These are phyloP conservation scores for Phytopythium kandeliae DNA, from an alignment of 352 stramenopile species.

Conservation along the genomic window DNA sequence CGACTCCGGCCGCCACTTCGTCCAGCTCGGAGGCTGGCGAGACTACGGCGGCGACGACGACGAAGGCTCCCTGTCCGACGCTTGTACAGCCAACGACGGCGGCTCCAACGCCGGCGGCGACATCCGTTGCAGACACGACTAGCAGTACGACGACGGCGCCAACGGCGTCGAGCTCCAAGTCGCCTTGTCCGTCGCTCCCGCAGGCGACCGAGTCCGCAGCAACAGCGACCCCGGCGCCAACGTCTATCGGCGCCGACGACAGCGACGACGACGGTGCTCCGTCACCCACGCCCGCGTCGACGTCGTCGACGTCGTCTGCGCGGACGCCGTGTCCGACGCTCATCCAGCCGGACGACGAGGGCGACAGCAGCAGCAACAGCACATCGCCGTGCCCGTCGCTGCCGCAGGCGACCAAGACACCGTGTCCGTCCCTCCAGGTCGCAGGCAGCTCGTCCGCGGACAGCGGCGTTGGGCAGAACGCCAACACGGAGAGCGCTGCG, in stretches of 20 bases:
- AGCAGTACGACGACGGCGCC: constrained; percentile 7
- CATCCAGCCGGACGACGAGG: constrained; percentile 11
- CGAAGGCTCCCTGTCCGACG: constrained; percentile 6
- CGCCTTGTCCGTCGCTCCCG: constrained; percentile 25
- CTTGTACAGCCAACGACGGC: constrained; percentile 1
- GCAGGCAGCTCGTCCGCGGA: constrained; percentile 12
- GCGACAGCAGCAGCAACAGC: constrained; percentile 9
- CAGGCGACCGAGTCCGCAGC: constrained; percentile 13
- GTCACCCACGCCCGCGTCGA: constrained; percentile 8
- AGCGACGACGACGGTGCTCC: constrained; percentile 5
- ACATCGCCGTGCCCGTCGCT: constrained; percentile 21
- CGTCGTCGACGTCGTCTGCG: constrained; percentile 8
- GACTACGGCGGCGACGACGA: constrained; percentile 9
- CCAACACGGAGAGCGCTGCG: constrained; percentile 33
- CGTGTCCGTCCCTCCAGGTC: constrained; percentile 24
- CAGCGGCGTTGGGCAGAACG: constrained; percentile 14
- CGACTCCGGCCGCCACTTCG: constrained; percentile 19
- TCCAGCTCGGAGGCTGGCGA: constrained; percentile 7
- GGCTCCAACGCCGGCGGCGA: constrained; percentile 12
- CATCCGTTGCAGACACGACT: constrained; percentile 10
- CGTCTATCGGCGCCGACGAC: constrained; percentile 12
- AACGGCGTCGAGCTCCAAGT: constrained; percentile 7
- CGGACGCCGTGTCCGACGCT: constrained; percentile 22
- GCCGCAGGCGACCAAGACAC: constrained; percentile 19
- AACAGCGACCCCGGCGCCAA: constrained; percentile 16